Conservation (phyloP, 108 stramenopile species). For the Pseudonitzschia delicatissima region DNA sequence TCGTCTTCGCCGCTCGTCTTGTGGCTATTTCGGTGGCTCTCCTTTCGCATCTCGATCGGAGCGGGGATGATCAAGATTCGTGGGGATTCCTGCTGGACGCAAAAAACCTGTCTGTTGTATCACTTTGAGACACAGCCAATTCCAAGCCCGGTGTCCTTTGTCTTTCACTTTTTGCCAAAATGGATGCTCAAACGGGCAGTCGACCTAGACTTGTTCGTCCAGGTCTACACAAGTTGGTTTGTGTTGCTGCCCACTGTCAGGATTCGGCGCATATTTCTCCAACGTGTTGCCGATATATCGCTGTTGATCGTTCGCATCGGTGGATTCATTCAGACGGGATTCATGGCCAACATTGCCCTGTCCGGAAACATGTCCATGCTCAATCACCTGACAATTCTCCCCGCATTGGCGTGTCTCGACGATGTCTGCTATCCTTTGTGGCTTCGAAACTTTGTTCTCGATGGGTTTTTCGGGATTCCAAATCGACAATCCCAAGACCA, state of each 20-base stretch:
- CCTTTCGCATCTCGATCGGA: slow-evolving; percentile 73
- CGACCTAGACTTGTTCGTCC: slow-evolving; percentile 70
- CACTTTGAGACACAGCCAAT: slow-evolving; percentile 86
- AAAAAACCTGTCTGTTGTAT: slow-evolving; percentile 70
- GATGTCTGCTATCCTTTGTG: slow-evolving; percentile 46
- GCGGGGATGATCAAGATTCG: slow-evolving; percentile 87
- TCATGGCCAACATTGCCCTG: slow-evolving; percentile 64
- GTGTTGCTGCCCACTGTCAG: slow-evolving; percentile 36
- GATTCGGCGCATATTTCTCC: slow-evolving; percentile 1
- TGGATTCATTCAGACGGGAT: slow-evolving; percentile 55
- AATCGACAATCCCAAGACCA: too few species aligned
- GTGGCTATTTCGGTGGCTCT: slow-evolving; percentile 81
- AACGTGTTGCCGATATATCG: slow-evolving; percentile 4
- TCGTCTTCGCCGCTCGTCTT: slow-evolving; percentile 42
- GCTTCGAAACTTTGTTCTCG: too few species aligned
- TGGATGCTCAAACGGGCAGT: slow-evolving; percentile 41
- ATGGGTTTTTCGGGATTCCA: too few species aligned
- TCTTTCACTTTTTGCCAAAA: slow-evolving; percentile 68
- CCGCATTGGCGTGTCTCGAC: slow-evolving; percentile 76
- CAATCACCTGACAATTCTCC: slow-evolving; percentile 78
- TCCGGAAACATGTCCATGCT: slow-evolving; percentile 82
- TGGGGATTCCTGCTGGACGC: slow-evolving; percentile 71
- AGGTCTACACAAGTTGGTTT: slow-evolving; percentile 70
- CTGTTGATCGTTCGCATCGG: slow-evolving; percentile 34
- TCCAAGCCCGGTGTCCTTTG: slow-evolving; percentile 62